A percentile compares a stretch with the other conserved stretches of the same genome.
phyloP scores from a whole-genome alignment of 129 eudicot genomes.

The Saposhnikovia divaricata region DNA sequence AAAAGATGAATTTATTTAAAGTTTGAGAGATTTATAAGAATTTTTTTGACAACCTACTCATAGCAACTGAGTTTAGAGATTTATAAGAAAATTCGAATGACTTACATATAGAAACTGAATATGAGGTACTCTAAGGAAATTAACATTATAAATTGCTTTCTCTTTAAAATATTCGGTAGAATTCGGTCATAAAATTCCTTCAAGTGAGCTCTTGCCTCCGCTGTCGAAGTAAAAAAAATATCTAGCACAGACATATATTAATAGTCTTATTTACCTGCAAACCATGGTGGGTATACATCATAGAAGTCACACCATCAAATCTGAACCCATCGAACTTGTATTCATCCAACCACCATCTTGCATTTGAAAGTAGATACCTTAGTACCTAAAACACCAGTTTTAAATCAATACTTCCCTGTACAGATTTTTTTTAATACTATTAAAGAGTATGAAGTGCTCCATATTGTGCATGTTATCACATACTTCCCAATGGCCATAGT shows the following conservation, averaged over 20 bases:
- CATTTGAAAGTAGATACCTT: conserved; percentile 93
- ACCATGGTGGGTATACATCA: conserved; percentile 99
- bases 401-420: conserved; percentile 4
- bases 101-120: background rate
- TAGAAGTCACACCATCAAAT: conserved; percentile 99
- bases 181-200: background rate
- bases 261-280: conserved; percentile 44
- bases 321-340: conserved; percentile 97
- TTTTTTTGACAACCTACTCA: no score
- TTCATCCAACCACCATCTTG: conserved; percentile 99
- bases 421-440: background rate
- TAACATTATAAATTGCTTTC: background rate
- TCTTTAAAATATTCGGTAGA: background rate
- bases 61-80: background rate
- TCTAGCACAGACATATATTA: background rate
- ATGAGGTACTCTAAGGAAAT: background rate
- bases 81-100: background rate
- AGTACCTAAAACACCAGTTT: conserved; percentile 48
- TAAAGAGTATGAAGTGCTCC: background rate
- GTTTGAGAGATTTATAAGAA: background rate
- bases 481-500: conserved; percentile 99
- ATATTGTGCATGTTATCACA: conserved; percentile 16
- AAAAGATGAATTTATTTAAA: background rate
- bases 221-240: background rate
- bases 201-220: background rate